Evolutionary conservation across 371 early-diverging fungal species (phyloP), one percentile per base, ranked within the genome.

Genomic region (Mortierella sp.): DNA sequence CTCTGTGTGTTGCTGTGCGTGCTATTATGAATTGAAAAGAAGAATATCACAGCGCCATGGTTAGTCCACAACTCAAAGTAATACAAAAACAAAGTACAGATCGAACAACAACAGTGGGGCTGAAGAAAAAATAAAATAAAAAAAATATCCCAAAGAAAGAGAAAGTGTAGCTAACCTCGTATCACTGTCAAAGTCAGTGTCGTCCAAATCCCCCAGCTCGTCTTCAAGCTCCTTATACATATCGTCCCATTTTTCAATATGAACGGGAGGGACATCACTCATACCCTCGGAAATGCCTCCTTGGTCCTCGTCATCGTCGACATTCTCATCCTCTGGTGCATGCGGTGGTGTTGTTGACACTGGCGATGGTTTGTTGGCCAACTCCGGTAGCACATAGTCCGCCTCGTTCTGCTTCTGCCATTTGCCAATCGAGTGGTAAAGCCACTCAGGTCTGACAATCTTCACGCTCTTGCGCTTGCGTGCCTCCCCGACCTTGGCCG

Each of bases 331-430:
- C 70, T 69, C 78, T 22, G 70, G 74, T 43, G 29, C 64, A 29
- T 47, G 61, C 6, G 55, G 77, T 45, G 70, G 68, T n/a, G 68
- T 77, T n/a, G 75, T 76, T 37, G 48, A 72, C 50, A 39, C 63
- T 61, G 31, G 68, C 53, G 68, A 43, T 22, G 78, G 64, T 66
- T 85, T 80, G 50, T 52, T 73, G 55, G 74, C 72, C 47, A n/a
- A 37, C 19, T 72, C 72, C 9, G 64, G 68, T 2, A 93, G 76
- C 47, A 86, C 66, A 73, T 93, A 94, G 1, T 71, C 55, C 1
- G 76, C 70, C 79, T 94, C 94, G 31, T 90, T 87, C 64, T 92
- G 87, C 14, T 89, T 79, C 39, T 83, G 67, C 93, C 93, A 94
- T 19, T 90, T 85, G 2, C 86, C 80, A 2, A 90, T 88, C 14